Evolutionary conservation across 129 eudicot genomes (phyloP).

Genomic region (Silybum marianum): DNA sequence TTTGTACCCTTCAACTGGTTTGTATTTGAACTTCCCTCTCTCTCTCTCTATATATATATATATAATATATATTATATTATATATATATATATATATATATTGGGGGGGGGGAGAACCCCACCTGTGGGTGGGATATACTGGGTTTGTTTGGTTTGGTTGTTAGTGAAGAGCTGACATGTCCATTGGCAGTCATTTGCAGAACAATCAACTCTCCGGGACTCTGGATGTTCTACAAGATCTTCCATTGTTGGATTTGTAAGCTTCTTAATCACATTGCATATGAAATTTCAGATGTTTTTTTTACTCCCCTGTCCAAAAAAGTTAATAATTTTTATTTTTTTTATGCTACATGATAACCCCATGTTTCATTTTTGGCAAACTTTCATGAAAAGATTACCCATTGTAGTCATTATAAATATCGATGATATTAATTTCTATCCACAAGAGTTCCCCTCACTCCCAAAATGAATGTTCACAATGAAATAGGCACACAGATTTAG

Average conservation of each 20-base stretch:
- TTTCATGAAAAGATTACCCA: neutral
- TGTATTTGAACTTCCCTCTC: too few relatives aligned
- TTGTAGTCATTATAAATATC: neutral
- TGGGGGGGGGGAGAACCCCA: too few relatives aligned
- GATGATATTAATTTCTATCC: neutral
- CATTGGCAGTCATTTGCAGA: constrained; percentile 86
- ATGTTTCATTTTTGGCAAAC: neutral
- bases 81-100: neutral
- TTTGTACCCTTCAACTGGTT: too few relatives aligned
- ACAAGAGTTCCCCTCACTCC: neutral
- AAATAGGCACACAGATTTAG: neutral
- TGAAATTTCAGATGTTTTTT: neutral
- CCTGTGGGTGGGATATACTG: neutral
- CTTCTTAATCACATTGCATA: constrained; percentile 32
- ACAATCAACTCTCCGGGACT: constrained; percentile 89
- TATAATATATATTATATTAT: too few relatives aligned
- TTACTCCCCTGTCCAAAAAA: neutral
- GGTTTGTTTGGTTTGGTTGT: neutral
- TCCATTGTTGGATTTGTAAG: constrained; percentile 77
- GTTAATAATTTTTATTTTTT: neutral
- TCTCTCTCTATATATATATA: too few relatives aligned
- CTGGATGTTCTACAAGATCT: constrained; percentile 90
- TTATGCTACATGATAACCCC: neutral
- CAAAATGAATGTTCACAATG: neutral
- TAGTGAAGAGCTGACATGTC: constrained; percentile 34